phyloP scores from a whole-genome alignment of 1,284 basidiomycete species.

The Pholiota adiposa region DNA sequence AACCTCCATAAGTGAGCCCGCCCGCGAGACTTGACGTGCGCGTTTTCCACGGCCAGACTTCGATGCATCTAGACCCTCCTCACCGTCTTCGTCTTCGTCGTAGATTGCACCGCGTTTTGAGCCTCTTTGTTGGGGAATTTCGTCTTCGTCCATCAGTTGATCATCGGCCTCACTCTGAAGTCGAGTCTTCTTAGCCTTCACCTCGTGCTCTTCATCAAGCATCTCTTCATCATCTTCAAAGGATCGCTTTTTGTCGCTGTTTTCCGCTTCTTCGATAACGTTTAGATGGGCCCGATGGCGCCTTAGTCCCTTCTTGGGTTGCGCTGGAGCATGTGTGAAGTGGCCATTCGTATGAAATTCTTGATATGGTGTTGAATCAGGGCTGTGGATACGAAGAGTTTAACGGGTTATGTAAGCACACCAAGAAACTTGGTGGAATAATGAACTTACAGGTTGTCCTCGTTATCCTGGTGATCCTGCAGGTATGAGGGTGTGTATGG shows the following conservation, averaged over 20 bases:
- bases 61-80: slow-evolving; percentile 30
- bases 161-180: slow-evolving; percentile 46
- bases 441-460: slow-evolving; percentile 20
- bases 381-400: background rate
- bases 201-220: slow-evolving; percentile 42
- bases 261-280: slow-evolving; percentile 18
- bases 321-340: background rate
- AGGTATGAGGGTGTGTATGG: slow-evolving; percentile 5
- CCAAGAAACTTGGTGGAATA: slow-evolving; percentile 16
- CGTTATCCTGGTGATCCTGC: slow-evolving; percentile 7
- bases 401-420: slow-evolving; percentile 20
- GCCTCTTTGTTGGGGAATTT: slow-evolving; percentile 40
- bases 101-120: slow-evolving; percentile 51
- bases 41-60: slow-evolving; percentile 46
- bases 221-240: slow-evolving; percentile 40
- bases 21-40: slow-evolving; percentile 50
- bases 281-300: slow-evolving; percentile 15
- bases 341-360: background rate
- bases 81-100: slow-evolving; percentile 43
- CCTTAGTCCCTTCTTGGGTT: slow-evolving; percentile 4
- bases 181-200: slow-evolving; percentile 56
- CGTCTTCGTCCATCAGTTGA: slow-evolving; percentile 50
- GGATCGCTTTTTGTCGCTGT: slow-evolving; percentile 42
- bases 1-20: slow-evolving; percentile 46
- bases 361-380: background rate